Evolutionary conservation across 1,139 yeast species (phyloP).

Genomic region (Scheffersomyces titani): DNA sequence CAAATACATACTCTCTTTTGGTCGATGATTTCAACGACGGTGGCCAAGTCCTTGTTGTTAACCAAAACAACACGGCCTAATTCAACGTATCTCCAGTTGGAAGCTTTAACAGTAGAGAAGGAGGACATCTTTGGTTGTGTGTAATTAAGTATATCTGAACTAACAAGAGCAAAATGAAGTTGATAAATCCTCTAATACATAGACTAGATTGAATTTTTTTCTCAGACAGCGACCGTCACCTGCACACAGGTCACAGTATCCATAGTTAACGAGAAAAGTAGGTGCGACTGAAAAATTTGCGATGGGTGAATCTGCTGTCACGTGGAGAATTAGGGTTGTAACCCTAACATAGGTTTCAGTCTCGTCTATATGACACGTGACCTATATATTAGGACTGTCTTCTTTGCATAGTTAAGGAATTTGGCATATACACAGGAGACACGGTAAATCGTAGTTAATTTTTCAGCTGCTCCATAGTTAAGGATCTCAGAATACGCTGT

Average conservation of each 20-base stretch:
- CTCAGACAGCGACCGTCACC: background rate
- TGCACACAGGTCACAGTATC: background rate
- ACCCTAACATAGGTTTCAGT: background rate
- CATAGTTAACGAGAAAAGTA: background rate
- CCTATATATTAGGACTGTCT: background rate
- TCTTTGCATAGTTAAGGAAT: background rate
- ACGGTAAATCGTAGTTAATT: background rate
- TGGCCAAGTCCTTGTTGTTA: constrained; percentile 81
- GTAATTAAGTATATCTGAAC: background rate
- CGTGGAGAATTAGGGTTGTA: background rate
- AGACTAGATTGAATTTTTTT: background rate
- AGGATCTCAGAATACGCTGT: background rate
- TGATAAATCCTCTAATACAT: background rate
- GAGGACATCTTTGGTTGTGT: constrained; percentile 30
- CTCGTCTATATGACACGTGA: background rate
- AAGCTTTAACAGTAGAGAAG: constrained; percentile 80
- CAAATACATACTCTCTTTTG: constrained; percentile 88
- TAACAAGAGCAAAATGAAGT: background rate
- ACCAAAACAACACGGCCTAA: constrained; percentile 98
- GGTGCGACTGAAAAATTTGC: background rate
- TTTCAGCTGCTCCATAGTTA: background rate
- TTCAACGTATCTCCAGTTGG: constrained; percentile 99
- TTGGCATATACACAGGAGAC: background rate
- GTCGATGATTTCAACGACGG: constrained; percentile 97
- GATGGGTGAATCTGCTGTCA: background rate